Conservation (phyloP, 148 eudicot genomes). For the Fagopyrum esculentum region DNA sequence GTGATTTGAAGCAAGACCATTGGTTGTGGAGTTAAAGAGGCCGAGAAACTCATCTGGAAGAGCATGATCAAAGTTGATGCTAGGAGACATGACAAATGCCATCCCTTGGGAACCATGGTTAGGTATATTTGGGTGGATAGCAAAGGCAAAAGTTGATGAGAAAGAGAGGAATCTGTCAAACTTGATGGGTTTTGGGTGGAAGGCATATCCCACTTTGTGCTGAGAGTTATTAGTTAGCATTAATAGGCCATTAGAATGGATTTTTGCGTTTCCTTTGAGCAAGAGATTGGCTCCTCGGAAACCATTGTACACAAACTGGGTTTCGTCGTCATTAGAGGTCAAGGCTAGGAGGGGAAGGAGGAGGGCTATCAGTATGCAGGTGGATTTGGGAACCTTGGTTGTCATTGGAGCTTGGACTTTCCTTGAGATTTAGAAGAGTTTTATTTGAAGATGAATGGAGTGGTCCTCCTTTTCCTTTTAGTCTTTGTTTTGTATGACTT, state of each 20-base stretch:
- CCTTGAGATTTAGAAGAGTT: too few species aligned
- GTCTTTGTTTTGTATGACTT: too few species aligned
- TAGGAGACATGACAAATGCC: conserved; percentile 18
- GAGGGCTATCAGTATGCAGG: too few species aligned
- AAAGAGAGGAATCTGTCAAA: neutral
- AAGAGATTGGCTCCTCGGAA: neutral
- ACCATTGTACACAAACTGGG: conserved; percentile 8
- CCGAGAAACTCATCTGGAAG: conserved; percentile 2
- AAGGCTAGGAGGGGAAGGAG: neutral
- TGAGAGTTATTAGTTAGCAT: conserved; percentile 6
- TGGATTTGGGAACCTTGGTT: too few species aligned
- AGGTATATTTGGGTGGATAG: neutral
- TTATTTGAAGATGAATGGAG: too few species aligned
- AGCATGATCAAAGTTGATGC: neutral
- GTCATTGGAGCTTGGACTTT: too few species aligned
- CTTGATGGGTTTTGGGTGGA: conserved; percentile 10
- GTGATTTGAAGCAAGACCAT: conserved; percentile 14
- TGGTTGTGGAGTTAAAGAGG: conserved; percentile 10
- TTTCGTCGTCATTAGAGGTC: neutral
- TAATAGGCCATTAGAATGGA: conserved; percentile 8
- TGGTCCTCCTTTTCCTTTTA: too few species aligned
- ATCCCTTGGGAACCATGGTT: conserved; percentile 10
- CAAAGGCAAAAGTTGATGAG: conserved; percentile 20
- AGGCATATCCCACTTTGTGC: conserved; percentile 10
- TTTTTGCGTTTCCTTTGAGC: neutral